Evolutionary conservation across 768 basidiomycete species (phyloP), one percentile per base, ranked within the genome.

Genomic region (Suillus variegatus): DNA sequence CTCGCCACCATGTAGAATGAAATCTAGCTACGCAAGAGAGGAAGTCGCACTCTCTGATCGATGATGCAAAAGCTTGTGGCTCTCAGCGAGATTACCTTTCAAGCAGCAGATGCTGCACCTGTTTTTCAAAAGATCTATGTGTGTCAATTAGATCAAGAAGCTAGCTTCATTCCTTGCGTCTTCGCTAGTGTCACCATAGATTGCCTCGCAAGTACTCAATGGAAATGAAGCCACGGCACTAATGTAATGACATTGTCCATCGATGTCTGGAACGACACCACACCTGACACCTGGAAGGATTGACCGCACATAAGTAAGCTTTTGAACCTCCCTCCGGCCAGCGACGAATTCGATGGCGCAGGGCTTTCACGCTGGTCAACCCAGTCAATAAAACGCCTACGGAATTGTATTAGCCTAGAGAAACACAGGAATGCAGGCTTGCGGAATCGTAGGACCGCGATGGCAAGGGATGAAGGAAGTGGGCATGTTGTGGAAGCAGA

Each of bases 101-200:
- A 98, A 75, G 69, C 97, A 81, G 72, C 96, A 87, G 74, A 98
- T 90, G 78, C 97, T 95, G 78, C 90, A 95, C 51, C 94, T 92
- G 74, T 94, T 92, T 69, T 90, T 92, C 71, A 99, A 83, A 67
- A 93, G 87, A 76, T 94, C 91, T 71, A 99, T 82, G 71, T 92
- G 82, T 54, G 97, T 98, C 67, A 98, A 79, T 81, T 99, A 97
- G 66, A 98, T 91, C 16, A 88, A 93, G 82, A 99, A 99, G 69
- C 93, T 88, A 69, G 98, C 93, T 86, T 99, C 97, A 71, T 97
- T 96, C 40, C 94, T 94, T 22, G 87, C 86, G 73, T 99, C 97
- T 70, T 92, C 86, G 4, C 82, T 74, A n/a, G 80, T 70, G 64
- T 92, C 92, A 14, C 96, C 95, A 72, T 96, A 47, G 4, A 90